Evolutionary conservation across 2,329 filamentous ascomycete genomes (phyloP).

Genomic region (Metarhizium guizhouense): DNA sequence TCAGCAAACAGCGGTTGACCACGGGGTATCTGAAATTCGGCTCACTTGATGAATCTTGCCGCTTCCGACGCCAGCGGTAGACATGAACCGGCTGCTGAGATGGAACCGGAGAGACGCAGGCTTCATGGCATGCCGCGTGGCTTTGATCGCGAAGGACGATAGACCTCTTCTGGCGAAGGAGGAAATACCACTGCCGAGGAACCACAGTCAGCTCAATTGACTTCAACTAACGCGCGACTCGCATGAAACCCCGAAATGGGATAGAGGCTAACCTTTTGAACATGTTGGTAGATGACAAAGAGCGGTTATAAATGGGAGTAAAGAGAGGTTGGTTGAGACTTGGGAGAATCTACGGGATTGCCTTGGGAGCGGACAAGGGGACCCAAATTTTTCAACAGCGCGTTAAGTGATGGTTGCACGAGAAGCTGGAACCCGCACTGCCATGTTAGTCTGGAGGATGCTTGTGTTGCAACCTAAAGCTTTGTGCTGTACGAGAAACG

Average conservation of each 20-base stretch:
- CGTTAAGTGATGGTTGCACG: too few species aligned
- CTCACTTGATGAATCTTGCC: constrained; percentile 63
- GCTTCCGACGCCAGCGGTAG: constrained; percentile 47
- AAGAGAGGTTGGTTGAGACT: constrained; percentile 44
- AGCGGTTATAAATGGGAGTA: constrained; percentile 52
- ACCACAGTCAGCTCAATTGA: constrained; percentile 41
- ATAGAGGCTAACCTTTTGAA: constrained; percentile 63
- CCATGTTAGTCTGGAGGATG: too few species aligned
- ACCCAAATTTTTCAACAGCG: too few species aligned
- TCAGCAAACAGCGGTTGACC: too few species aligned
- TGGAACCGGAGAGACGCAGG: constrained; percentile 47
- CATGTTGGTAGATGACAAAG: constrained; percentile 67
- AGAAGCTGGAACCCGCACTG: too few species aligned
- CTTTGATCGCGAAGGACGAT: constrained; percentile 50
- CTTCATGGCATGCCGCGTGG: constrained; percentile 48
- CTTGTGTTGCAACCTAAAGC: too few species aligned
- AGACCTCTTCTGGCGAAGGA: constrained; percentile 50
- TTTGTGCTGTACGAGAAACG: too few species aligned
- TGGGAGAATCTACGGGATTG: constrained; percentile 41
- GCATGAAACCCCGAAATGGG: constrained; percentile 16
- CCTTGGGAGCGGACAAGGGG: constrained; percentile 28
- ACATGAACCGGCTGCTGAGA: constrained; percentile 49
- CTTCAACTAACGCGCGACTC: constrained; percentile 29
- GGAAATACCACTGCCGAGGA: constrained; percentile 51
- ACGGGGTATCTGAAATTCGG: constrained; percentile 3